phyloP scores from a whole-genome alignment of 163 green algal genomes.

The Scenedesmus sp. region DNA sequence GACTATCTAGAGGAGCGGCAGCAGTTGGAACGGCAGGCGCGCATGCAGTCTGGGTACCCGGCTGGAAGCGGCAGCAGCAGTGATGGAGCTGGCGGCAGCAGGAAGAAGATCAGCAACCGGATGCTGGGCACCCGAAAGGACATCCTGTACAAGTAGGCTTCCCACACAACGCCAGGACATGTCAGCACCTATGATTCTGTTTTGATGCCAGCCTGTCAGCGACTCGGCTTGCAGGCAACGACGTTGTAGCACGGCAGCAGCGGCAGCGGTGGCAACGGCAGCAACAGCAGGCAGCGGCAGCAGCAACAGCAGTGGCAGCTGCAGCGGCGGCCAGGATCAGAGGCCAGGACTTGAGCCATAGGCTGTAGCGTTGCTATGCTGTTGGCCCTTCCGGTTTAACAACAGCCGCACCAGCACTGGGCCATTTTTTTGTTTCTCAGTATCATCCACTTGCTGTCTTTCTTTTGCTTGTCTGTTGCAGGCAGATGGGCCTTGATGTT shows the following conservation, averaged over 20 bases:
- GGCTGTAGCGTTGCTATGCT: too few relatives aligned
- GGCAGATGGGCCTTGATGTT: constrained; percentile 14
- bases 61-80: constrained; percentile 46
- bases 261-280: neutral
- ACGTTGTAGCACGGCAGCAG: too few relatives aligned
- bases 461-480: too few relatives aligned
- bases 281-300: too few relatives aligned
- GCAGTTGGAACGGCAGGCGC: constrained; percentile 53
- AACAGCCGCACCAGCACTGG: neutral
- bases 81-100: neutral
- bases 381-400: too few relatives aligned
- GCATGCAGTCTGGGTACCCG: constrained; percentile 28
- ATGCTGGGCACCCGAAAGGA: constrained; percentile 57
- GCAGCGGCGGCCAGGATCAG: constrained; percentile 26
- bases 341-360: too few relatives aligned
- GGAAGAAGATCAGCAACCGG: constrained; percentile 26
- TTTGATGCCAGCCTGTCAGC: too few relatives aligned
- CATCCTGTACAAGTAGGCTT: constrained; percentile 34
- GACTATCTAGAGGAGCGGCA: constrained; percentile 71
- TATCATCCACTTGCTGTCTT: too few relatives aligned
- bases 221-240: too few relatives aligned
- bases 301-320: constrained; percentile 11
- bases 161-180: too few relatives aligned
- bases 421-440: neutral
- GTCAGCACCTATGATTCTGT: too few relatives aligned